Base-by-base conservation (phyloP, 2,329 filamentous ascomycete genomes). In the Sclerotinia minor region DNA sequence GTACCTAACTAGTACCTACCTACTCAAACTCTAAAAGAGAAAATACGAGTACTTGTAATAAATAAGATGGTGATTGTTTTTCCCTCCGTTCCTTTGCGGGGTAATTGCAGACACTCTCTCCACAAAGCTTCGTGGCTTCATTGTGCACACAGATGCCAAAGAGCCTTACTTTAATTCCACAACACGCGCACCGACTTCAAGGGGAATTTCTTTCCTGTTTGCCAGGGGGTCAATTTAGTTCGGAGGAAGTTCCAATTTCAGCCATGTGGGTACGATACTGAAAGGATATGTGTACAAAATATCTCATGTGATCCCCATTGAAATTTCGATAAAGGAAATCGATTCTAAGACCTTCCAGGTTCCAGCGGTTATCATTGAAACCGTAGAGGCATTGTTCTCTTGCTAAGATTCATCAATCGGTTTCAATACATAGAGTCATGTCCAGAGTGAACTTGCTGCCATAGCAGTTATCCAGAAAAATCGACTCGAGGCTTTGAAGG, bases 121-220 rank as follows among this genome's bases (percentile, higher is more conserved):
- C 59, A 35, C 45, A 38, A 61, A 50, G 29, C 45, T 50, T 61
- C 45, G 45, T 61, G 59, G n/a, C 59, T 50, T 61, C 21, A 38
- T 21, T 9, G 35, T 35, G 35, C 35, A 35, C 35, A 61, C 21
- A 17, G 58, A 11, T n/a, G 58, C 21, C 2, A 61, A 47, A 35
- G n/a, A 24, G 35, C 29, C 15, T 61, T 38, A 38, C 59, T 38
- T 49, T 32, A 60, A 47, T 60, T n/a, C 11, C 19, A 60, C 41
- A 61, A 61, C 44, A 35, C 24, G 44, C 58, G 44, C 44, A 35
- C 44, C 5, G 44, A 49, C 44, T 41, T 41, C 38, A 41, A 41
- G 38, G 26, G 11, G 19, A 60, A 60, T 15, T 17, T 11, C 21
- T 47, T 49, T 45, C 19, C 38, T n/a, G 29, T 26, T 50, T n/a